Conservation (phyloP, 148 eudicot species). For the Hydrangea macrophylla region DNA sequence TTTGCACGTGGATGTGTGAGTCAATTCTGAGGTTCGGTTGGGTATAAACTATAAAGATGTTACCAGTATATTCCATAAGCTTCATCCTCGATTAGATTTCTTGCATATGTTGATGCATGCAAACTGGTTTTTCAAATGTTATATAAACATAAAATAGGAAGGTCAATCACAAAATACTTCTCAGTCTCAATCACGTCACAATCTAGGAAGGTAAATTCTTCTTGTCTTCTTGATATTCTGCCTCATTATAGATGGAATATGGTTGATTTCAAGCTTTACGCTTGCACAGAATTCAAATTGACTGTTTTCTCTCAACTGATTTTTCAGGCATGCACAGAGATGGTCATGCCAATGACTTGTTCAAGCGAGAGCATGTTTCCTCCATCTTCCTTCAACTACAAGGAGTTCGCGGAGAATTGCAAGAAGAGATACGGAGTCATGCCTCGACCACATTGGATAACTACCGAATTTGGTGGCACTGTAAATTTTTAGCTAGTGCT, state of each 20-base stretch:
- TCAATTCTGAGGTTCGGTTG: too few relatives aligned
- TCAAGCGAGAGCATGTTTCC: slow-evolving; percentile 48
- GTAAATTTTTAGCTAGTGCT: slow-evolving; percentile 20
- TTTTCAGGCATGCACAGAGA: slow-evolving; percentile 46
- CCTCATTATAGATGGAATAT: too few relatives aligned
- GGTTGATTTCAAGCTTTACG: too few relatives aligned
- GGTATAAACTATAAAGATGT: too few relatives aligned
- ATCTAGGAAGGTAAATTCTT: too few relatives aligned
- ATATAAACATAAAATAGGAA: too few relatives aligned
- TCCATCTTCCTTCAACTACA: slow-evolving; percentile 32
- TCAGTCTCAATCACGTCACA: too few relatives aligned
- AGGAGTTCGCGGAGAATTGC: slow-evolving; percentile 31
- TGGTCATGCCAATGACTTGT: slow-evolving; percentile 47
- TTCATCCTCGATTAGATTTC: not conserved
- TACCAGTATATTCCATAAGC: too few relatives aligned
- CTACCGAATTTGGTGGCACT: slow-evolving; percentile 44
- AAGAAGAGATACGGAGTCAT: slow-evolving; percentile 22
- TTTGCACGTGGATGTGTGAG: too few relatives aligned
- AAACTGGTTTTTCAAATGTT: not conserved
- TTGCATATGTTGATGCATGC: not conserved
- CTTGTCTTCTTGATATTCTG: too few relatives aligned
- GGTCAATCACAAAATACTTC: too few relatives aligned
- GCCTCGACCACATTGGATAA: slow-evolving; percentile 46
- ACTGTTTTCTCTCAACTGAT: too few relatives aligned
- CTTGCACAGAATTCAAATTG: not conserved